Conservation (phyloP, 164 flowering plant genomes). For the Akebia trifoliata region DNA sequence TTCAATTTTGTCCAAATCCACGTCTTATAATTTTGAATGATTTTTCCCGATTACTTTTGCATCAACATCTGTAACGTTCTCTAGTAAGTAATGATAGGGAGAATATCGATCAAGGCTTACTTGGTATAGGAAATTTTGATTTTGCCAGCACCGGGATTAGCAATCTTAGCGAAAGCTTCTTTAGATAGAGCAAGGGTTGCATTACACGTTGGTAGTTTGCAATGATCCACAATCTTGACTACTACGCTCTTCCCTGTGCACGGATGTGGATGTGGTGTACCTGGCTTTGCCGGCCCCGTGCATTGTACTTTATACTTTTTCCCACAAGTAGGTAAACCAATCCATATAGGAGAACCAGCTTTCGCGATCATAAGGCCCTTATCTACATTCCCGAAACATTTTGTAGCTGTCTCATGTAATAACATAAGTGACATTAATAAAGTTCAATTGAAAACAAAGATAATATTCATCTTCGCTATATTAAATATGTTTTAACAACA, state of each 20-base stretch:
- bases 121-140: too few relatives aligned
- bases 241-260: too few relatives aligned
- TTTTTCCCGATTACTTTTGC: constrained; percentile 15
- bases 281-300: constrained; percentile 22
- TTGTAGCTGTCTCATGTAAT: constrained; percentile 22
- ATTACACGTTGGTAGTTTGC: too few relatives aligned
- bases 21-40: not conserved
- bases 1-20: not conserved
- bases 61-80: not conserved
- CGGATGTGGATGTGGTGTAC: constrained; percentile 27
- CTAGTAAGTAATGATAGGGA: not conserved
- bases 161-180: too few relatives aligned
- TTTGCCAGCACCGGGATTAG: too few relatives aligned
- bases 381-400: constrained; percentile 27
- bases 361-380: constrained; percentile 34
- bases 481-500: too few relatives aligned
- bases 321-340: constrained; percentile 28
- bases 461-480: too few relatives aligned
- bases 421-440: too few relatives aligned
- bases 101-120: too few relatives aligned
- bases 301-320: constrained; percentile 26
- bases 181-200: too few relatives aligned
- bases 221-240: too few relatives aligned
- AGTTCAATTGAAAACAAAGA: too few relatives aligned
- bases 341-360: constrained; percentile 22